These are phyloP conservation scores for Ogataea chonburiensis DNA, from an alignment of 805 yeast species.

Conservation along the genomic window DNA sequence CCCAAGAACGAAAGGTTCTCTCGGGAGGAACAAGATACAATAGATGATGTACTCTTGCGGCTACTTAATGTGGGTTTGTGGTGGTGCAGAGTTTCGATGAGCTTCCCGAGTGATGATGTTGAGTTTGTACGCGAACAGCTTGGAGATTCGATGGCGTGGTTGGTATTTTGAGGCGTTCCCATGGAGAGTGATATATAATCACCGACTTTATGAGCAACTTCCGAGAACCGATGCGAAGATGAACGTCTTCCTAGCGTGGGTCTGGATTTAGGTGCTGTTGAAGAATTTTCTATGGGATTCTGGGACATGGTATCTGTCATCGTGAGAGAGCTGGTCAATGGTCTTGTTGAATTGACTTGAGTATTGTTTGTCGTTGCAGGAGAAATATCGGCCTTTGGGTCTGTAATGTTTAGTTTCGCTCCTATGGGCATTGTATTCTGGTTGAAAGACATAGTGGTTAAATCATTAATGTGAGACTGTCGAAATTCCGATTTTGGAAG, in stretches of 20 bases:
- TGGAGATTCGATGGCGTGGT: slow-evolving; percentile 11
- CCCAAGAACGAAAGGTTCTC: slow-evolving; percentile 16
- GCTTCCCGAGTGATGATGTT: slow-evolving; percentile 26
- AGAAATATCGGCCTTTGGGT: not conserved
- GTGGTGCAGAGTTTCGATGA: slow-evolving; percentile 19
- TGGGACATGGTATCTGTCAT: not conserved
- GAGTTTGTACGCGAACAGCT: slow-evolving; percentile 26
- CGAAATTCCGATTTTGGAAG: too few species aligned
- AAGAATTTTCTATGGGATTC: not conserved
- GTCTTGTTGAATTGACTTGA: not conserved
- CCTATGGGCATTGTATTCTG: slow-evolving; percentile 1
- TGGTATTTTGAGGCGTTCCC: slow-evolving; percentile 18
- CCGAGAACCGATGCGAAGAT: slow-evolving; percentile 28
- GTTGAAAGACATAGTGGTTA: slow-evolving; percentile 6
- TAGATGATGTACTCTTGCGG: slow-evolving; percentile 15
- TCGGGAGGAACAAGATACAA: slow-evolving; percentile 18
- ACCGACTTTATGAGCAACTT: slow-evolving; percentile 31
- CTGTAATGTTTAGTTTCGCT: slow-evolving; percentile 1
- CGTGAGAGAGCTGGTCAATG: not conserved
- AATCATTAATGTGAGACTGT: too few species aligned
- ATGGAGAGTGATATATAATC: slow-evolving; percentile 25
- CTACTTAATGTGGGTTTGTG: slow-evolving; percentile 12
- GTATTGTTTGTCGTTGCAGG: slow-evolving; percentile 4
- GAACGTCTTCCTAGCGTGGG: slow-evolving; percentile 9
- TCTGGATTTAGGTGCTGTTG: not conserved